Percentiles rank a stretch among this genome's conserved stretches.
phyloP scores from a whole-genome alignment of 73 alveolate genomes.

The Symbiodinium pilosum region DNA sequence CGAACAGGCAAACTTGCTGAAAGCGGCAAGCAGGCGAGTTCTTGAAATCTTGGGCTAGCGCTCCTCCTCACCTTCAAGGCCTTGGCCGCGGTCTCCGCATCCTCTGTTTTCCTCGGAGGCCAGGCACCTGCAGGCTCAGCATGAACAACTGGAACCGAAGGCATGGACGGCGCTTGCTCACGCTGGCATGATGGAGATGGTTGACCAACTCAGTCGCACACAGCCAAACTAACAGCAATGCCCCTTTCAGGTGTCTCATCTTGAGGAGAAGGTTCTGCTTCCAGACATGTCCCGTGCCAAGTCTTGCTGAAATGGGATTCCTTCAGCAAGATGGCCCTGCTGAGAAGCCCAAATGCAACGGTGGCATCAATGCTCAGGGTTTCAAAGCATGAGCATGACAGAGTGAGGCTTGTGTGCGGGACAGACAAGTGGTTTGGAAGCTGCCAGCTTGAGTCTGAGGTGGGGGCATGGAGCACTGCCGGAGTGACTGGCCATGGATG shows the following conservation, averaged over 20 bases:
- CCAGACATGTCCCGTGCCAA: not conserved
- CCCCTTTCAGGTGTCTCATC: not conserved
- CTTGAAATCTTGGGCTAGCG: not conserved
- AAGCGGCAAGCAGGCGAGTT: too few relatives aligned
- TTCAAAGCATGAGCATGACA: too few relatives aligned
- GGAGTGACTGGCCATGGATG: not conserved
- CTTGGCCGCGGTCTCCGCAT: not conserved
- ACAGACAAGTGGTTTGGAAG: too few relatives aligned
- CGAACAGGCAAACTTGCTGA: too few relatives aligned
- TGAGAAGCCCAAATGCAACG: not conserved
- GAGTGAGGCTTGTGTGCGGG: too few relatives aligned
- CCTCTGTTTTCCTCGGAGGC: not conserved
- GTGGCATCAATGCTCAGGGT: too few relatives aligned
- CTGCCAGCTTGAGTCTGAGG: not conserved
- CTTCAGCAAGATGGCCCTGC: not conserved
- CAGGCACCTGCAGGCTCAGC: not conserved
- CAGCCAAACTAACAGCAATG: not conserved
- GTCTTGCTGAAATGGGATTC: slow-evolving; percentile 9
- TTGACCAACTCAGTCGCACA: not conserved
- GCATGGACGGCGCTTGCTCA: not conserved
- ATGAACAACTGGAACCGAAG: not conserved
- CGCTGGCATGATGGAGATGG: not conserved
- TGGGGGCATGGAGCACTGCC: not conserved
- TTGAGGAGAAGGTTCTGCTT: not conserved
- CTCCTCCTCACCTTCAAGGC: not conserved